A percentile compares a stretch with the other conserved stretches of the same genome.
phyloP scores from a whole-genome alignment of 2,329 filamentous ascomycete species.

The Bipolaris victoriae region DNA sequence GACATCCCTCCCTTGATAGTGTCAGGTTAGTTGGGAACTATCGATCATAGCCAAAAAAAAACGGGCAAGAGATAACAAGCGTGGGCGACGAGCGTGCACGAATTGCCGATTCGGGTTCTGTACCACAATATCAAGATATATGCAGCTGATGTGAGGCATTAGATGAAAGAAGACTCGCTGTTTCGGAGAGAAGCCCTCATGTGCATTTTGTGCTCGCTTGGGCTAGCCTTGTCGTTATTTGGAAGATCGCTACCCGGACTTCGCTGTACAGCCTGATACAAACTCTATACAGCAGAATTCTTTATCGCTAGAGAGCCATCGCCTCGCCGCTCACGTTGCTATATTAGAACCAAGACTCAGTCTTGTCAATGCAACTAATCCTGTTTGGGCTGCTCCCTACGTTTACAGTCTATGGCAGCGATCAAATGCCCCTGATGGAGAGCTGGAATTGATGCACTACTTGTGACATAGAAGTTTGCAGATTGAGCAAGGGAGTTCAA shows the following conservation, averaged over 20 bases:
- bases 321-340: too few relatives aligned
- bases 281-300: too few relatives aligned
- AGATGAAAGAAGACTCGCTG: slow-evolving; percentile 21
- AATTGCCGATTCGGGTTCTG: slow-evolving; percentile 13
- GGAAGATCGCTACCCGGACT: slow-evolving; percentile 4
- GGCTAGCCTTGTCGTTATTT: slow-evolving; percentile 14
- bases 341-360: too few relatives aligned
- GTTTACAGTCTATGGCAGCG: too few relatives aligned
- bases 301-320: too few relatives aligned
- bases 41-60: slow-evolving; percentile 7
- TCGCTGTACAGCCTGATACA: background rate
- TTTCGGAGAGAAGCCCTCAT: slow-evolving; percentile 15
- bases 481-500: too few relatives aligned
- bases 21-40: background rate
- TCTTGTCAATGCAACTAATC: too few relatives aligned
- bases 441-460: too few relatives aligned
- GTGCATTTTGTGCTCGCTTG: slow-evolving; percentile 16
- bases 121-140: background rate
- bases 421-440: too few relatives aligned
- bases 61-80: slow-evolving; percentile 16
- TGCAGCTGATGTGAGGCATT: background rate
- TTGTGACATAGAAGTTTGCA: too few relatives aligned
- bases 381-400: too few relatives aligned
- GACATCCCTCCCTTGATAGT: background rate
- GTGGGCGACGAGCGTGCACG: slow-evolving; percentile 16